A percentile compares a stretch with the other conserved stretches of the same genome.
phyloP scores from a whole-genome alignment of 345 rosid species.

The Corymbia maculata region DNA sequence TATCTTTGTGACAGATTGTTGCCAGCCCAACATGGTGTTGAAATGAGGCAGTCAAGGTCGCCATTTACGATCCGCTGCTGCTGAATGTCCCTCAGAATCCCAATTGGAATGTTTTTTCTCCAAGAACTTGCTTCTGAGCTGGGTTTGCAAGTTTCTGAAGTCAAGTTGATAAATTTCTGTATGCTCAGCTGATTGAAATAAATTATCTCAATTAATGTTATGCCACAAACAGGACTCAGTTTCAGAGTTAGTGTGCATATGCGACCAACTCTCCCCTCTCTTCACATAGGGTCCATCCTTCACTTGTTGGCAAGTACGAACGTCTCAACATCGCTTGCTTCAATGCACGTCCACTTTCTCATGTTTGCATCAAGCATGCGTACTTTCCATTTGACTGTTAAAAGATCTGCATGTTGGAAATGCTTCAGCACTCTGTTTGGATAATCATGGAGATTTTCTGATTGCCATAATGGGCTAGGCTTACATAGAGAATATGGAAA shows the following conservation, averaged over 20 bases:
- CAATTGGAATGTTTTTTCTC: conserved; percentile 48
- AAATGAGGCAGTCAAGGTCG: conserved; percentile 64
- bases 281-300: conserved; percentile 53
- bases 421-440: background rate
- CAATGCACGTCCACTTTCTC: conserved; percentile 48
- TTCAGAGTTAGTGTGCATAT: conserved; percentile 61
- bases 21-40: conserved; percentile 65
- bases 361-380: background rate
- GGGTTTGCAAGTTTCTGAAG: conserved; percentile 55
- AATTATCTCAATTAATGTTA: conserved; percentile 57
- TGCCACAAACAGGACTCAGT: conserved; percentile 5
- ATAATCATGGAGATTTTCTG: background rate
- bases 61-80: conserved; percentile 80
- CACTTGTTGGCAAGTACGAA: conserved; percentile 64
- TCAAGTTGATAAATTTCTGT: conserved; percentile 72
- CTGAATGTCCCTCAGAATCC: conserved; percentile 74
- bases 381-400: background rate
- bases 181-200: conserved; percentile 48
- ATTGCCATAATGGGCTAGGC: background rate
- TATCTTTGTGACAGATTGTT: conserved; percentile 43
- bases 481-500: background rate
- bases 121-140: conserved; percentile 71
- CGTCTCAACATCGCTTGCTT: conserved; percentile 82
- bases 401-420: background rate
- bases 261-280: conserved; percentile 61